phyloP scores from a whole-genome alignment of 306 rosid species.

The Coriaria nepalensis region DNA sequence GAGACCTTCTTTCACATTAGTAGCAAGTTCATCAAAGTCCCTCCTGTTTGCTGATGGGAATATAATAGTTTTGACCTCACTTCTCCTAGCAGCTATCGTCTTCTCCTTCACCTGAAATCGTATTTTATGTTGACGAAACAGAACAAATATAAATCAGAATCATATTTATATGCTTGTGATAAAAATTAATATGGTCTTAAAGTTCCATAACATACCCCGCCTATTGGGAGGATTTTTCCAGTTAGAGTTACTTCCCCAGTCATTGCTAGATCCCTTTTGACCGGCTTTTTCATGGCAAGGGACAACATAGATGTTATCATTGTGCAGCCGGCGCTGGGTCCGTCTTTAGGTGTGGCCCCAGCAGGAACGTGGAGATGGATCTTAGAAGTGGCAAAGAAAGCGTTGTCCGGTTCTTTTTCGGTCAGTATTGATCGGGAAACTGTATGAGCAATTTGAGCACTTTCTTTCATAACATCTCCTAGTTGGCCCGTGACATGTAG shows the following conservation, averaged over 20 bases:
- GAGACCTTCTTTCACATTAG: conserved; percentile 85
- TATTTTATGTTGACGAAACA: conserved; percentile 2
- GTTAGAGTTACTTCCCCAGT: conserved; percentile 97
- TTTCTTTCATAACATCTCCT: conserved; percentile 99
- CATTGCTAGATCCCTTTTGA: conserved; percentile 89
- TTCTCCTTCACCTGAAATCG: conserved; percentile 81
- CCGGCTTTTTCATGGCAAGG: conserved; percentile 78
- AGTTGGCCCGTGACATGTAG: conserved; percentile 86
- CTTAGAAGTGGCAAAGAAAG: conserved; percentile 66
- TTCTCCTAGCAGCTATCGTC: conserved; percentile 90
- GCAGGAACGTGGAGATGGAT: conserved; percentile 97
- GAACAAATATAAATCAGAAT: conserved; percentile 2
- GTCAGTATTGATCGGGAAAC: conserved; percentile 56
- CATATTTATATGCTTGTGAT: no score
- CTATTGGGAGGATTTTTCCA: conserved; percentile 95
- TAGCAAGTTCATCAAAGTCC: conserved; percentile 83
- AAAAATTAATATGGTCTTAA: not conserved
- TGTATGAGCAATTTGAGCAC: conserved; percentile 97
- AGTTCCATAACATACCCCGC: conserved; percentile 68
- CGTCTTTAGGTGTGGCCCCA: conserved; percentile 97
- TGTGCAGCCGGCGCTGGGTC: conserved; percentile 99
- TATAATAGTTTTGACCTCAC: conserved; percentile 69
- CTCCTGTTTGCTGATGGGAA: conserved; percentile 88
- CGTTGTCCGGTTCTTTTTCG: conserved; percentile 44
- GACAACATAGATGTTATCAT: conserved; percentile 93